Base-by-base conservation (phyloP, 768 basidiomycete genomes). In the Mycena rebaudengoi region DNA sequence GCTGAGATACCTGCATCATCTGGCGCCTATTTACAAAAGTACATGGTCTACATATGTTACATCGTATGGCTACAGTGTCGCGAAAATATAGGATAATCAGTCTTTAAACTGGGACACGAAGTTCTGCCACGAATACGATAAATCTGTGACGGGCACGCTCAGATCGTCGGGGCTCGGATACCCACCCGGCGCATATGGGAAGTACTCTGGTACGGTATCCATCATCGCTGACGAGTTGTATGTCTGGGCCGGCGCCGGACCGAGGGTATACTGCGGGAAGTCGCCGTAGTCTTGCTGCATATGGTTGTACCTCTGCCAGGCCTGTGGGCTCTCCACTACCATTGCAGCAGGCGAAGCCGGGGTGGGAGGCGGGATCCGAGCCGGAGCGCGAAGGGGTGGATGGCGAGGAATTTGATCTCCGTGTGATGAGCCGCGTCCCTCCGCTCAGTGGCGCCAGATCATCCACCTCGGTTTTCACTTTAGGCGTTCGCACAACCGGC, bases 401-500 rank as follows among this genome's bases (percentile, higher is more conserved):
- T 1, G 86, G 81, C 10, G 81, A 77, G 7, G 83, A 79, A 20
- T 76, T 73, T 12, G 82, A 74, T 64, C 84, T 82, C 14, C 86
- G 79, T 1, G 88, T 75, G 0, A 91, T 85, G 2, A 90, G 81
- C 21, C 88, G 82, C 10, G 88, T 89, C 76, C 85, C 85, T 4
- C 90, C 89, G 23, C 87, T 86, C 12, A 90, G 81, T 2, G 83
- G 84, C 7, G 86, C 83, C 37, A 90, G 70, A 58, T 88, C 89
- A 37, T 89, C 88, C 25, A 81, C 82, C 68, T 90, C 89, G 55
- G 80, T 82, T 71, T 90, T 89, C 62, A 87, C 74, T 79, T 6
- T 82, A 74, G 49, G 77, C 73, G 67, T 76, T 79, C 79, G 77
- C 13, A 76, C 69, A 13, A 62, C 66, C 44, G 71, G 73, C 33